Percentiles rank a stretch among this genome's conserved stretches.
Evolutionary conservation across 2,329 filamentous ascomycete genomes (phyloP).

Genomic region (Hirsutella thompsonii): DNA sequence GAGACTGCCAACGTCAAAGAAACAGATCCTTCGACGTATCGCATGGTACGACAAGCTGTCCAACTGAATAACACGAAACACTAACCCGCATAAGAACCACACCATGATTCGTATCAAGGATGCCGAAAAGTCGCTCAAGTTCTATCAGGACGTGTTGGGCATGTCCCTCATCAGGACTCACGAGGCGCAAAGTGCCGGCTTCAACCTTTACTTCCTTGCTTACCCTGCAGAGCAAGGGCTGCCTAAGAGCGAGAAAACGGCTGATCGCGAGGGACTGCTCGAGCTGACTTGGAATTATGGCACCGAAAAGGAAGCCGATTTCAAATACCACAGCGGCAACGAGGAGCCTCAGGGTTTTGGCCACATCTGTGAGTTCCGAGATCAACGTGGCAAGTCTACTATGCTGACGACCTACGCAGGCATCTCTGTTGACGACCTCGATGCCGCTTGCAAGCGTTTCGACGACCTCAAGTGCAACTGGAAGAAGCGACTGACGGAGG

Average conservation of each 20-base stretch:
- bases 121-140: constrained; percentile 57
- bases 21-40: constrained; percentile 66
- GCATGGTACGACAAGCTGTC: constrained; percentile 38
- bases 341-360: constrained; percentile 85
- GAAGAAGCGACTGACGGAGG: constrained; percentile 93
- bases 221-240: constrained; percentile 50
- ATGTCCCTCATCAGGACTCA: constrained; percentile 69
- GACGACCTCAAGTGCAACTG: constrained; percentile 72
- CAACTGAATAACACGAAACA: too few species aligned
- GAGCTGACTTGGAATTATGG: constrained; percentile 81
- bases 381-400: background rate
- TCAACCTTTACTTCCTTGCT: constrained; percentile 88
- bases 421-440: constrained; percentile 75
- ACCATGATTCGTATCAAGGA: constrained; percentile 94
- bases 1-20: constrained; percentile 58
- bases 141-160: constrained; percentile 77
- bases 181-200: constrained; percentile 58
- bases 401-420: constrained; percentile 25
- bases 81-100: too few species aligned
- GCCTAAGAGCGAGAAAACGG: constrained; percentile 39
- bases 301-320: constrained; percentile 73
- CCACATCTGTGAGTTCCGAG: constrained; percentile 58
- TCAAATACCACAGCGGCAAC: constrained; percentile 90
- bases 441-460: constrained; percentile 75
- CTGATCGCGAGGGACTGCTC: constrained; percentile 67